Evolutionary conservation across 176 grass and related monocot species (phyloP), one percentile per base, ranked within the genome.

Genomic region (Rhynchospora pubera): DNA sequence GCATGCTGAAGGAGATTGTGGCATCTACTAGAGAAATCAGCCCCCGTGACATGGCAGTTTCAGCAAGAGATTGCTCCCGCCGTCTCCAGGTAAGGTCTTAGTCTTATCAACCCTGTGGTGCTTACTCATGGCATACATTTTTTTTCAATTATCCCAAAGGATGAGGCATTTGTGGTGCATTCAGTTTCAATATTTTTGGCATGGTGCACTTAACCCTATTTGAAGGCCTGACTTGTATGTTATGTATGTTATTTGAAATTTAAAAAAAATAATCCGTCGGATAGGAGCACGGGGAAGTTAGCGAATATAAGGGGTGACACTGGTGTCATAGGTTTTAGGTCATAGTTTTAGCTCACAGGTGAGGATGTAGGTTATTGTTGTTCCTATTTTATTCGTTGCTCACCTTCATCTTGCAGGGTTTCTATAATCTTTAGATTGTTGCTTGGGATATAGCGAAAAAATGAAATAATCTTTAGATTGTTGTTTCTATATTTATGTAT

Each of bases 41-140:
- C 88, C 73, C 77, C n/a, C 87, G 70, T 79, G 89, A 95, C 55
- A 95, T 99, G 96, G 96, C 96, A 55, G 82, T 93, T 86, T 71
- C 87, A 65, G 92, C 96, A 57, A 90, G 96, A 76, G 96, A 93
- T 63, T 89, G 87, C 81, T 99, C 96, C 6, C 92, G 96, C 47
- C 78, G 65, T 75, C 83, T 99, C 59, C 92, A 99, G 92, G 96
- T 93, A 62, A 77, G 18, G 66, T 56, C 24, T 56, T 56, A 16
- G 32, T 6, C 50, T 53, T 11, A 53, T 76, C 3, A 16, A 76
- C 21, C 14, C 11, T 52, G 22, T 55, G 34, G 34, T 55, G 15
- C 16, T 75, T 39, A 39, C 34, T 55, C n/a, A 23, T 45, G 7
- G 23, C 46, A 26, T 55, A 53, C 8, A 32, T 56, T 55, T 15